These are phyloP conservation scores for Chrysoporthe puriensis DNA, from an alignment of 2,329 filamentous ascomycete species.

Conservation along the genomic window DNA sequence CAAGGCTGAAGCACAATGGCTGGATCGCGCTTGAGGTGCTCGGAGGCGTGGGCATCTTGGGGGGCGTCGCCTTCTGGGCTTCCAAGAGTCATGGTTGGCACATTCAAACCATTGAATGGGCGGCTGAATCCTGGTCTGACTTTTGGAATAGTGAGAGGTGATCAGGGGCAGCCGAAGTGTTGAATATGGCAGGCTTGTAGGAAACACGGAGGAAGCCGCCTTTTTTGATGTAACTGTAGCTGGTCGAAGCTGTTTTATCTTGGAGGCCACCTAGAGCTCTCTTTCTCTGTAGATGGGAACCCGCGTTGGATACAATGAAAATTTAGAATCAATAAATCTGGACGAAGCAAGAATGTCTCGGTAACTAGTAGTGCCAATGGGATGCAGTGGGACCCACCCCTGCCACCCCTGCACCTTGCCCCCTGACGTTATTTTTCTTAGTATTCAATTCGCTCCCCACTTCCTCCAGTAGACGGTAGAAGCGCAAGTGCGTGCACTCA, in stretches of 20 bases:
- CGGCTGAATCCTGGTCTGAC: slow-evolving; percentile 35
- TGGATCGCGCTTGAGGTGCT: slow-evolving; percentile 74
- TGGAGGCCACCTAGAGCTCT: background rate
- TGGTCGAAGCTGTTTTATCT: background rate
- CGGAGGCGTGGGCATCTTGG: slow-evolving; percentile 73
- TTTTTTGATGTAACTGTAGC: slow-evolving; percentile 1
- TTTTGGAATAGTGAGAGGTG: slow-evolving; percentile 36
- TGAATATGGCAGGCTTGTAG: background rate
- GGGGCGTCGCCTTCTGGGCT: slow-evolving; percentile 71
- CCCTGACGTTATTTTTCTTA: slow-evolving; percentile 6
- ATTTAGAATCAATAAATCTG: background rate
- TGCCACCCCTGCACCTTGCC: background rate
- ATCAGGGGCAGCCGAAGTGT: background rate
- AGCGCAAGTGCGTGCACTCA: background rate
- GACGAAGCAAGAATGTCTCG: background rate
- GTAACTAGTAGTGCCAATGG: background rate
- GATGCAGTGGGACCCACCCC: background rate
- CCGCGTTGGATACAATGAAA: background rate
- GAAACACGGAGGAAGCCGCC: background rate
- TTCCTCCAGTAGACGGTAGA: background rate
- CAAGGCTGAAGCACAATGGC: slow-evolving; percentile 66
- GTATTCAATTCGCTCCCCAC: background rate
- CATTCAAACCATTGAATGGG: slow-evolving; percentile 35
- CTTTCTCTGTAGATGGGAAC: slow-evolving; percentile 7
- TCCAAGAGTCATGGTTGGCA: slow-evolving; percentile 35